Base-by-base conservation (phyloP, 176 grass and related monocot species). In the Aegilops longissima region DNA sequence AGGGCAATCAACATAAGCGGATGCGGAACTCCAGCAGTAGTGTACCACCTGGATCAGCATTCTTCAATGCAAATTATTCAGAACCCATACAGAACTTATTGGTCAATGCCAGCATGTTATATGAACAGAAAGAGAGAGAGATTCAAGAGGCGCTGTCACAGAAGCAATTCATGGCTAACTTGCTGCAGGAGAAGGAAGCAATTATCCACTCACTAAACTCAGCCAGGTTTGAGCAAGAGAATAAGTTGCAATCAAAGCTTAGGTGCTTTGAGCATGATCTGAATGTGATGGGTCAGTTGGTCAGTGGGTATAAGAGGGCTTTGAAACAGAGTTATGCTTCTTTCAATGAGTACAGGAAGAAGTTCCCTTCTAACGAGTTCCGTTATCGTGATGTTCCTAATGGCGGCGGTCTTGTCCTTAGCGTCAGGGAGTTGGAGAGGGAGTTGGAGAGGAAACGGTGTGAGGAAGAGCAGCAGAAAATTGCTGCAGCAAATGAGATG, bases 351-450 rank as follows among this genome's bases (percentile, higher is more conserved):
- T 93, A 95, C 62, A 95, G 87, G 81, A 93, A 89, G 73, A 93
- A 85, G 63, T 95, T 87, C 75, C 89, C 89, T 18, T 92, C 84
- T n/a, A 77, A 86, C 65, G 84, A 89, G 63, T 87, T 82, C 80
- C 89, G 62, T 77, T 93, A 95, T 82, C 80, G 31, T 9, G 89
- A 89, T 86, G 89, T 92, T 70, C 61, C 76, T 81, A 87, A 78
- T 70, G 83, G 89, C 39, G 89, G 94, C 74, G 94, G 94, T 54
- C 82, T 95, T 83, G 94, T 95, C 91, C 82, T 93, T 87, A 80
- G 81, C 66, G 70, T 61, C 9, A 91, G 70, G 82, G 94, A 95
- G 84, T 85, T 95, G 82, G 94, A 95, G 82, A 91, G 70, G 82
- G 94, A 95, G 84, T 85, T 95, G 82, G 94, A 95, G 82, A 89